phyloP scores from a whole-genome alignment of 257 asterid species.

The Nicotiana knightiana region DNA sequence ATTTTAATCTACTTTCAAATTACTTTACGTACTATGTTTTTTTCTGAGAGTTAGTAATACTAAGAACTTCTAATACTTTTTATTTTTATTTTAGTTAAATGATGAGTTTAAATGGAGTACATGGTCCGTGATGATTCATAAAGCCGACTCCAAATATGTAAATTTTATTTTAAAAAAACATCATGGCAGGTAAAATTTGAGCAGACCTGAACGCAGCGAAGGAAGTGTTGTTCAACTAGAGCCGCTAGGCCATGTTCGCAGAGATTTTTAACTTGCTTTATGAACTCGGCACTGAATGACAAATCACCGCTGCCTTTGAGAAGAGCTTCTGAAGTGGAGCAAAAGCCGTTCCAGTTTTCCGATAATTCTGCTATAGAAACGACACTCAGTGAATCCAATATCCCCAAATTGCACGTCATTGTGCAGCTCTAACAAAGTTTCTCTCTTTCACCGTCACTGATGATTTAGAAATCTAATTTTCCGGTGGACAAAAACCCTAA shows the following conservation, averaged over 20 bases:
- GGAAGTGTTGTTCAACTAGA: conserved; percentile 62
- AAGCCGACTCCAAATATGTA: too few species aligned
- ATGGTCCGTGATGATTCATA: too few species aligned
- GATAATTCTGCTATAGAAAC: conserved; percentile 42
- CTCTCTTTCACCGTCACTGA: background rate
- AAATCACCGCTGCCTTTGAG: conserved; percentile 41
- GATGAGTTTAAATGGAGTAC: too few species aligned
- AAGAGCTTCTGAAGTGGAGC: conserved; percentile 45
- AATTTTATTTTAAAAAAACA: too few species aligned
- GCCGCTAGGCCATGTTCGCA: conserved; percentile 57
- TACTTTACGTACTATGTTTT: too few species aligned
- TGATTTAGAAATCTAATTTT: background rate
- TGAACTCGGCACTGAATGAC: conserved; percentile 36
- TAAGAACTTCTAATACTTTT: too few species aligned
- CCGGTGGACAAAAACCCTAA: background rate
- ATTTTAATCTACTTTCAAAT: background rate
- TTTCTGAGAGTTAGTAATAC: too few species aligned
- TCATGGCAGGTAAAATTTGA: background rate
- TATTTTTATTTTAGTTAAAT: too few species aligned
- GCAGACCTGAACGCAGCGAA: conserved; percentile 58
- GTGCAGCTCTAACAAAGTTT: conserved; percentile 8
- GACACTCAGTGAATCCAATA: conserved; percentile 50
- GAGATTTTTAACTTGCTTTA: conserved; percentile 39
- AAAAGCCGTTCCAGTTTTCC: conserved; percentile 65
- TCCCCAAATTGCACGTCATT: conserved; percentile 47